Base-by-base conservation (phyloP, 1,139 yeast genomes). In the Hemisphaericaspora lyxosophila region DNA sequence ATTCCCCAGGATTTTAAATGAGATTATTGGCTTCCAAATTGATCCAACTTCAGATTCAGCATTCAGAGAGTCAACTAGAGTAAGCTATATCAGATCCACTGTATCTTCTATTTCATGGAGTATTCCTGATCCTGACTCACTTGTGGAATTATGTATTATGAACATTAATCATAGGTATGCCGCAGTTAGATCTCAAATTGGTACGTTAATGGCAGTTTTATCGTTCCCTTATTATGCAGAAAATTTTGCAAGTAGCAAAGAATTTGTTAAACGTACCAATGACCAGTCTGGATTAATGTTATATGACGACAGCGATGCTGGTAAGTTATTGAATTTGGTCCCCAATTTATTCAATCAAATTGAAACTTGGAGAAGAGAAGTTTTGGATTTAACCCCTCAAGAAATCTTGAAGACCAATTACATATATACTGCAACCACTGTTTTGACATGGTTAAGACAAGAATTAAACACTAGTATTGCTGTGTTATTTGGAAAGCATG, bases 171-270 rank as follows among this genome's bases (percentile, higher is more conserved):
- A 85, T 54, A 82, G 84, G n/a, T 85, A 86, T 51, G 85, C 82
- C 43, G 79, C 80, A 11, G 89, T 89, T 3, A 73, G 97, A 26
- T 79, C 76, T 19, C 84, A 83, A 40, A 70, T 86, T 41, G 95
- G 94, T 0, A 69, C 79, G 4, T 65, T 85, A 19, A 59, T 89
- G 42, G 76, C 82, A 4, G 75, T 75, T 4, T 53, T 84, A 15
- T 70, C 84, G 7, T 70, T 74, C 44, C 67, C 75, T 13, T 73
- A 77, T 44, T 75, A 78, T 37, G 66, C 70, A 25, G 82, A 78
- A 28, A 71, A 82, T 0, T 62, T 65, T 40, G 55, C 65, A 1
- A 67, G 65, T 38, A 71, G 75, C 9, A 62, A 61, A 2, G 63
- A 60, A 3, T 75, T 83, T 44, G 47, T 81, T 17, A 49, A 51